Evolutionary conservation across 805 yeast genomes (phyloP).

Genomic region (Saccharomycopsis sp.): DNA sequence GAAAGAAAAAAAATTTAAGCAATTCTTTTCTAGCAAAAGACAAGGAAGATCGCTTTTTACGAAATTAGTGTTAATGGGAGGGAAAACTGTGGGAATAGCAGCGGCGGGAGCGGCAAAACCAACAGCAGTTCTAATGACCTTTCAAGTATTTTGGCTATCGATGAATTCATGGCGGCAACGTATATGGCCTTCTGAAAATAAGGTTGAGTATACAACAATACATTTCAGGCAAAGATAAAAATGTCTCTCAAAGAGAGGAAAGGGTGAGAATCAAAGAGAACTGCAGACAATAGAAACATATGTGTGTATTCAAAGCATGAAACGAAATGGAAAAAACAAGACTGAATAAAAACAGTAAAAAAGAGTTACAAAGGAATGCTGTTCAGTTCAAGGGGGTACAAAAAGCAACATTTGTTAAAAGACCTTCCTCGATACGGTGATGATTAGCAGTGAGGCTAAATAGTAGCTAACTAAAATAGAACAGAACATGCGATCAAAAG

Average conservation of each 20-base stretch:
- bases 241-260: background rate
- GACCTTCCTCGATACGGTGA: too few relatives aligned
- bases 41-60: background rate
- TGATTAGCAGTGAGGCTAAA: background rate
- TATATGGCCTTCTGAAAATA: background rate
- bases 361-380: background rate
- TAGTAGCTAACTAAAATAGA: background rate
- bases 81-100: background rate
- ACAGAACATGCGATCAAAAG: background rate
- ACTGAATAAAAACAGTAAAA: background rate
- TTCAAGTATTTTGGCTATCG: too few relatives aligned
- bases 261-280: background rate
- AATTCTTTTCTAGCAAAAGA: too few relatives aligned
- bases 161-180: background rate
- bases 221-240: background rate
- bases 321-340: background rate
- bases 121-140: background rate
- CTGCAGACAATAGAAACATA: background rate
- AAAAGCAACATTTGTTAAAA: background rate
- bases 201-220: background rate
- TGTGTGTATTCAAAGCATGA: too few relatives aligned
- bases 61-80: background rate
- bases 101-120: background rate
- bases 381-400: background rate
- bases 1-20: background rate